Percentiles rank a stretch among this genome's conserved stretches.
phyloP scores from a whole-genome alignment of 2,329 filamentous ascomycete species.

The Fusarium setosum region DNA sequence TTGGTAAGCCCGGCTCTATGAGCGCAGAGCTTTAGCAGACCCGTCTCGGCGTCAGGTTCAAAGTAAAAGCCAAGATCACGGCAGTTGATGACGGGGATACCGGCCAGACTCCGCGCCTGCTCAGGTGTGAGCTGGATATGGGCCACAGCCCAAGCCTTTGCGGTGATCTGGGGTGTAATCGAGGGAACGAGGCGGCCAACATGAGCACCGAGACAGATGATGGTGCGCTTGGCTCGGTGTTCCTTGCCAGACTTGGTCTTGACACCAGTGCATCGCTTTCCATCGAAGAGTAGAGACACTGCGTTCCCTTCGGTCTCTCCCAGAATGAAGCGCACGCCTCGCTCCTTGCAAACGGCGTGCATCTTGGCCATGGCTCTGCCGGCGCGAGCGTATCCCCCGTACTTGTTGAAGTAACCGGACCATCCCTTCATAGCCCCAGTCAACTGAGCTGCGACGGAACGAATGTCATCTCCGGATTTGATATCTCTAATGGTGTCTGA shows the following conservation, averaged over 20 bases:
- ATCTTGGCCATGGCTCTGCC: slow-evolving; percentile 61
- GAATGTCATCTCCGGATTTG: slow-evolving; percentile 52
- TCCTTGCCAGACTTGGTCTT: slow-evolving; percentile 10
- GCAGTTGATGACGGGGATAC: slow-evolving; percentile 68
- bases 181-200: slow-evolving; percentile 58
- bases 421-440: slow-evolving; percentile 60
- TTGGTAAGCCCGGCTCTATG: slow-evolving; percentile 67
- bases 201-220: slow-evolving; percentile 63
- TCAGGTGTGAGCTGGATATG: slow-evolving; percentile 66
- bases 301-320: slow-evolving; percentile 35
- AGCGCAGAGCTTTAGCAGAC: slow-evolving; percentile 68
- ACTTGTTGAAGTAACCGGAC: slow-evolving; percentile 68
- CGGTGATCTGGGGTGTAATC: slow-evolving; percentile 60
- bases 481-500: slow-evolving; percentile 51
- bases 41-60: slow-evolving; percentile 68
- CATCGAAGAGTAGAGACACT: slow-evolving; percentile 1
- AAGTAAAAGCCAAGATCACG: slow-evolving; percentile 73
- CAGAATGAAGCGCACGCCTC: slow-evolving; percentile 53
- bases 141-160: slow-evolving; percentile 67
- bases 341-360: slow-evolving; percentile 52
- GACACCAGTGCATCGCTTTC: slow-evolving; percentile 4
- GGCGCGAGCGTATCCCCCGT: slow-evolving; percentile 66
- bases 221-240: slow-evolving; percentile 48
- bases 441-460: slow-evolving; percentile 55
- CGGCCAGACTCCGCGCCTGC: slow-evolving; percentile 63